Percentiles rank a stretch among this genome's conserved stretches.
Conservation (phyloP, 208 protist species). For the Wallacemonas rigidus region DNA sequence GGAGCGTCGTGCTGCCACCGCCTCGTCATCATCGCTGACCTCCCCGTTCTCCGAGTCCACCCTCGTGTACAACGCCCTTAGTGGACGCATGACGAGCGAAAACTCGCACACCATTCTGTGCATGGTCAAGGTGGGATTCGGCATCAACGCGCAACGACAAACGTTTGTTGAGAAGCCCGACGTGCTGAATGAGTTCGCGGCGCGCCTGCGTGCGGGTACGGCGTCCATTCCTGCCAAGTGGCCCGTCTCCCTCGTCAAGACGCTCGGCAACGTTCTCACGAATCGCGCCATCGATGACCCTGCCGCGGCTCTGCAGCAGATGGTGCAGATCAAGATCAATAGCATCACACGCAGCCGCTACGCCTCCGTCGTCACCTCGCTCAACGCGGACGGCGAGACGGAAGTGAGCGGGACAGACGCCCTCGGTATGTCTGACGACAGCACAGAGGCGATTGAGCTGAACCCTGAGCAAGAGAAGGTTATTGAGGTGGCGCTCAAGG, state of each 20-base stretch:
- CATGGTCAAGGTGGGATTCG: constrained; percentile 76
- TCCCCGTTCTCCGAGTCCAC: constrained; percentile 24
- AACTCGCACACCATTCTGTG: constrained; percentile 52
- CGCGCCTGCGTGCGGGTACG: constrained; percentile 55
- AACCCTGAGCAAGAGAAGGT: constrained; percentile 87
- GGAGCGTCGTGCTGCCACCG: neutral
- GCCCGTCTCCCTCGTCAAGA: constrained; percentile 66
- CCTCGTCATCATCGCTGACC: neutral
- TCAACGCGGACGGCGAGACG: constrained; percentile 23
- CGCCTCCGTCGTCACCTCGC: constrained; percentile 62
- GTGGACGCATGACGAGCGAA: constrained; percentile 84
- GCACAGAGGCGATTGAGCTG: constrained; percentile 51
- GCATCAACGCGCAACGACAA: constrained; percentile 73
- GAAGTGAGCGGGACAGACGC: constrained; percentile 14
- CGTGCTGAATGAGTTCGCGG: constrained; percentile 64
- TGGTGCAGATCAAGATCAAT: constrained; percentile 83
- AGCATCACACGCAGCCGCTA: constrained; percentile 75
- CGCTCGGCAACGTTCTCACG: constrained; percentile 56
- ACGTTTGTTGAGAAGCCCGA: constrained; percentile 60
- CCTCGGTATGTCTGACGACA: constrained; percentile 29
- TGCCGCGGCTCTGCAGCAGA: constrained; percentile 71
- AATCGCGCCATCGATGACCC: constrained; percentile 70
- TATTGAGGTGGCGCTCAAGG: constrained; percentile 80
- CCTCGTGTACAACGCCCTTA: constrained; percentile 86
- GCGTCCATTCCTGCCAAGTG: constrained; percentile 62